A percentile compares a stretch with the other conserved stretches of the same genome.
Conservation (phyloP, 2,329 filamentous ascomycete species). For the Neurospora sp. region DNA sequence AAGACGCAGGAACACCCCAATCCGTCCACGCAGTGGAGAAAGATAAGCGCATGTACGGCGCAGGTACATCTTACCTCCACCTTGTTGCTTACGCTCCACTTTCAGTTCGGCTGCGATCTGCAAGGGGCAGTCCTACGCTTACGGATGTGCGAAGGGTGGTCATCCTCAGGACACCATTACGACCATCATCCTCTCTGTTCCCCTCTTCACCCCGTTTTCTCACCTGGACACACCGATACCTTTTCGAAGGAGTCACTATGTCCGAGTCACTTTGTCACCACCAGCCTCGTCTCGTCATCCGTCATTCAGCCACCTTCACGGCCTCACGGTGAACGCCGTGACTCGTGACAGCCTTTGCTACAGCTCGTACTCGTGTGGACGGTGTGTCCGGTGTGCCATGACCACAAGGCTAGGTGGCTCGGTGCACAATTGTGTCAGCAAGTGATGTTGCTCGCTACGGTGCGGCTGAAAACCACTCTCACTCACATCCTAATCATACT, state of each 20-base stretch:
- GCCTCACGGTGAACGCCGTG: no score
- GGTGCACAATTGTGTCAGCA: not conserved
- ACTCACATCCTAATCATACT: no score
- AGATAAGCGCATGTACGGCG: not conserved
- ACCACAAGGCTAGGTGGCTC: not conserved
- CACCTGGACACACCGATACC: no score
- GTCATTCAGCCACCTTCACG: no score
- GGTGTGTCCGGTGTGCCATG: not conserved
- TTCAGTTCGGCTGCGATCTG: not conserved
- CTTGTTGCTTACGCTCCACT: not conserved
- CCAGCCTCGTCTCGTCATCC: no score
- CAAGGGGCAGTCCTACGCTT: constrained; percentile 9
- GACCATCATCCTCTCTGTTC: no score
- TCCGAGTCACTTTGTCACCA: no score
- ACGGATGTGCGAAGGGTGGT: not conserved
- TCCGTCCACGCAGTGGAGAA: not conserved
- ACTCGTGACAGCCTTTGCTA: no score
- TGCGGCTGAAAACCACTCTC: not conserved
- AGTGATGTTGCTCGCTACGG: not conserved
- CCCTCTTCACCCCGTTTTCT: no score
- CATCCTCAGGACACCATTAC: not conserved
- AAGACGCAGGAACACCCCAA: not conserved
- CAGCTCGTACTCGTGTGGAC: not conserved
- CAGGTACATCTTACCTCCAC: not conserved
- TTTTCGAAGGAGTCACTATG: no score